Evolutionary conservation across 306 rosid species (phyloP), one percentile per base, ranked within the genome.

Genomic region (Rosa persica): DNA sequence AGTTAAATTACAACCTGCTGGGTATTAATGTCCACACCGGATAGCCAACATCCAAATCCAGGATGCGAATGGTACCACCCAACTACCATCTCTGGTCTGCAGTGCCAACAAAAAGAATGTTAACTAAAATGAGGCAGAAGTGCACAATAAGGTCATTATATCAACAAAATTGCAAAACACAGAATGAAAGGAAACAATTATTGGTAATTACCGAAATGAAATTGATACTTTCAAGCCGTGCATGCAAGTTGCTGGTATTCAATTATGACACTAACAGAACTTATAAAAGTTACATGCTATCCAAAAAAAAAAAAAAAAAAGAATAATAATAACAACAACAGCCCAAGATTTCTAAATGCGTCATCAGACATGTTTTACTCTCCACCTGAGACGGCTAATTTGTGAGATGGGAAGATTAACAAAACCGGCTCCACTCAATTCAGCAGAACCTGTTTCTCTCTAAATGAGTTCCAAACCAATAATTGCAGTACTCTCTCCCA

Each of bases 11-110:
- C 80, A 90, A 93, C 98, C 98, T 94, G 98, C 81, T 94, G 98
- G 4, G 98, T 94, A 81, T 94, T 94, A 65, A 92, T 94, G 79
- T 94, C 98, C 43, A 94, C 98, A 79, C 98, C 98, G 77, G 98
- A 94, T 61, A 94, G 97, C 98, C 98, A 94, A 80, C 98, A 94
- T 71, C 98, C 98, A 78, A 94, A 94, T 70, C 97, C 98, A 80
- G 96, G 98, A 92, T 94, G 98, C 0, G 62, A 55, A 22, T 60
- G 66, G 36, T 60, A 60, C 62, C 62, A 94, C 4, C 98, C 98
- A 1, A 92, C 97, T 82, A 94, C 98, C 98, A 94, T 94, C 93
- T 94, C 97, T 3, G 97, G 97, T 76, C 98, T 92, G 87, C 77
- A 85, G 81, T 68, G 76, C 66, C 69, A 67, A 3, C 16, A 2